phyloP scores from a whole-genome alignment of 2,329 filamentous ascomycete genomes.

The Conoideocrella luteorostrata region DNA sequence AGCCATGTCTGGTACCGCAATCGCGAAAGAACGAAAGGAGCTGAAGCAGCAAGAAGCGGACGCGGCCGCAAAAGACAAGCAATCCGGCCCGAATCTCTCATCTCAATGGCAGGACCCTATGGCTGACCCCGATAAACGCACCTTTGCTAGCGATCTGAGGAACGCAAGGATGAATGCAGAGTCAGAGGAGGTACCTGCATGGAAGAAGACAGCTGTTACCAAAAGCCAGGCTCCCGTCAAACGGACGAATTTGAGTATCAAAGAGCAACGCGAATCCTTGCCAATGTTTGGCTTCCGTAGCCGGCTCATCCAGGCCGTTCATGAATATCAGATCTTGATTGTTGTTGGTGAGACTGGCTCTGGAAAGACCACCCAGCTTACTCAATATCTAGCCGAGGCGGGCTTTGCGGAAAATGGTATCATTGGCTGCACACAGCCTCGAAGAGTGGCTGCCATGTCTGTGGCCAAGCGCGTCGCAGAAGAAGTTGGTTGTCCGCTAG shows the following conservation, averaged over 20 bases:
- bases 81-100: conserved; percentile 70
- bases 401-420: conserved; percentile 83
- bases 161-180: conserved; percentile 56
- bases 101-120: conserved; percentile 97
- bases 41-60: conserved; percentile 82
- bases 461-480: conserved; percentile 95
- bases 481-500: conserved; percentile 86
- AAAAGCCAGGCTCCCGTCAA: conserved; percentile 79
- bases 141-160: conserved; percentile 83
- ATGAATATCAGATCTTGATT: conserved; percentile 84
- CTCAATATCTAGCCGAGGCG: conserved; percentile 88
- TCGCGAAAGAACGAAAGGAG: conserved; percentile 88
- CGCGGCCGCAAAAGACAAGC: conserved; percentile 62
- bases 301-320: conserved; percentile 80
- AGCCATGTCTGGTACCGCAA: conserved; percentile 82
- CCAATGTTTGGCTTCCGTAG: conserved; percentile 86
- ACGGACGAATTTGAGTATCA: conserved; percentile 85
- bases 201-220: conserved; percentile 77
- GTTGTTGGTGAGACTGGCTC: conserved; percentile 97
- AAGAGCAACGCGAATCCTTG: conserved; percentile 83
- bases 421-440: conserved; percentile 93
- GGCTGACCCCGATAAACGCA: conserved; percentile 74
- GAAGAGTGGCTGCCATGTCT: conserved; percentile 95
- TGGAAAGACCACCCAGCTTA: conserved; percentile 94
- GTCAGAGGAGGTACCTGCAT: conserved; percentile 74